These are phyloP conservation scores for Casuarina cunninghamiana DNA, from an alignment of 306 rosid species.

Conservation along the genomic window DNA sequence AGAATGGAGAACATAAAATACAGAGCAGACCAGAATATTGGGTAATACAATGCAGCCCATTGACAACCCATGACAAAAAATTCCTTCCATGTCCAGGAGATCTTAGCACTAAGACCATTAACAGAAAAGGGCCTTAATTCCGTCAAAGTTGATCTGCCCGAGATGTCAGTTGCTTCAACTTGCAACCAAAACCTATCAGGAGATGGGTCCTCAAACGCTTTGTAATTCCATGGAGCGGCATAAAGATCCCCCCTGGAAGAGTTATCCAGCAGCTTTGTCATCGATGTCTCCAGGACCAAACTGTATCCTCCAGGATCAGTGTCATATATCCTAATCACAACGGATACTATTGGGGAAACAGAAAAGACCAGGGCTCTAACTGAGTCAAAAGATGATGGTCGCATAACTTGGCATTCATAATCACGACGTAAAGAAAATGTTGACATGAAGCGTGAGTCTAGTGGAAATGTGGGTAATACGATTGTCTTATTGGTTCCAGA, in stretches of 20 bases:
- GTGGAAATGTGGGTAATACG: constrained; percentile 86
- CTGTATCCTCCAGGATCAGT: constrained; percentile 48
- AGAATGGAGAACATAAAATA: constrained; percentile 53
- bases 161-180: constrained; percentile 70
- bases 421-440: constrained; percentile 46
- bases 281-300: constrained; percentile 58
- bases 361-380: constrained; percentile 86
- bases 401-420: constrained; percentile 57
- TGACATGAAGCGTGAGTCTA: constrained; percentile 83
- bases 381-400: constrained; percentile 59
- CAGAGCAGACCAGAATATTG: constrained; percentile 64
- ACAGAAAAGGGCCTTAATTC: constrained; percentile 89
- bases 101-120: constrained; percentile 58
- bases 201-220: constrained; percentile 79
- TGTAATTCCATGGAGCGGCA: constrained; percentile 78
- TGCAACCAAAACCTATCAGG: constrained; percentile 86
- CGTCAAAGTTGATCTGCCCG: constrained; percentile 61
- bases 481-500: constrained; percentile 50
- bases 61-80: constrained; percentile 88
- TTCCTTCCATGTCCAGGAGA: constrained; percentile 92
- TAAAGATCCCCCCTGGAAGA: constrained; percentile 69
- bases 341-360: constrained; percentile 55
- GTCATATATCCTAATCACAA: constrained; percentile 74
- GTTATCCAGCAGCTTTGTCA: constrained; percentile 51
- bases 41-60: constrained; percentile 77